Base-by-base conservation (phyloP, 441 rosid species). In the Hura crepitans region DNA sequence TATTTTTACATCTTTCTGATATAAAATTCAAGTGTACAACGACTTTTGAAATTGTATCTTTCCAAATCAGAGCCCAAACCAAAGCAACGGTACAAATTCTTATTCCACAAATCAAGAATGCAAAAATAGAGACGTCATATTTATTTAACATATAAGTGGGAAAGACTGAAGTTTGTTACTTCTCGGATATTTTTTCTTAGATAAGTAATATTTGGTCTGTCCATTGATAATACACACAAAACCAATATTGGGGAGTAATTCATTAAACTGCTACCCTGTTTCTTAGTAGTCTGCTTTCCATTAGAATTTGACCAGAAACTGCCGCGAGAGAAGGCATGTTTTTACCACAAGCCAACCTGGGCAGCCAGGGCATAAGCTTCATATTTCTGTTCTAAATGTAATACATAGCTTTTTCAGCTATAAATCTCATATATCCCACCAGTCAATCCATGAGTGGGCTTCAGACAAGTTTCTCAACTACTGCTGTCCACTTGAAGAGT, bases 301-400 rank as follows among this genome's bases (percentile, higher is more conserved):
- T 53, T 67, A 73, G 76, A 77, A 65, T 62, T 74, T 71, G 76
- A 76, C 81, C 84, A 82, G 83, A 81, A 86, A 89, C 96, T 92
- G 97, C 97, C 97, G 83, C 99, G 64, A 90, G 99, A 86, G 98
- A 89, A 92, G 98, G 97, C 92, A 69, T 77, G 81, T 79, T 80
- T 79, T 78, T 47, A 78, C 79, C 79, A 79, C 81, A 76, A 37
- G 82, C 99, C 99, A 85, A 88, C 99, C 97, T 95, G 97, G 97
- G 99, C 98, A 89, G 87, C 83, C 86, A 86, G 76, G 83, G 76
- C 78, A 75, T 65, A 62, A 65, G 77, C 74, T 81, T 66, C 76
- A 77, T 53, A 69, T 57, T 70, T 74, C 72, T 77, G 79, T 79
- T 77, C 87, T 83, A 82, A 68, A 76, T 81, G 84, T 83, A 85